Percentiles rank a stretch among this genome's conserved stretches.
phyloP scores from a whole-genome alignment of 257 asterid species.

The Solanum pennellii region DNA sequence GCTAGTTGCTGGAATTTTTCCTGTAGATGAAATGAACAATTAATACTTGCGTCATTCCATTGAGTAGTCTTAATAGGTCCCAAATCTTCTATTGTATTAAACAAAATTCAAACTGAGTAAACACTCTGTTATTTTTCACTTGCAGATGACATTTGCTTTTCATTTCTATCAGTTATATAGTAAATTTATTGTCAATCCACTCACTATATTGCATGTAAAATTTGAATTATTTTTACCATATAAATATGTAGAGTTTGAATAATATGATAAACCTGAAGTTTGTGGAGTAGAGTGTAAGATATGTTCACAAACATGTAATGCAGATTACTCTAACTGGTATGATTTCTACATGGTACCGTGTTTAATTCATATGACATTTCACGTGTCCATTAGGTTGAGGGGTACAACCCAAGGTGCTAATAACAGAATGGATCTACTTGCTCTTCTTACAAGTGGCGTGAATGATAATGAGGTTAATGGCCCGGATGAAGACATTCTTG shows the following conservation, averaged over 20 bases:
- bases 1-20: not conserved
- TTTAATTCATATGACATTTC: not conserved
- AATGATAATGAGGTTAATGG: conserved; percentile 52
- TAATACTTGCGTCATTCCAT: not conserved
- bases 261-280: not conserved
- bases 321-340: not conserved
- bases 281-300: not conserved
- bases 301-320: not conserved
- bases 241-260: not conserved
- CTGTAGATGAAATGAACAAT: not conserved
- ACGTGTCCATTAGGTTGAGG: conserved; percentile 47
- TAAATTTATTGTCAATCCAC: not conserved
- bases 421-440: conserved; percentile 74
- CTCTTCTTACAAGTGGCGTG: conserved; percentile 83
- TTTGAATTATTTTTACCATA: not conserved
- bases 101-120: not conserved
- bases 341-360: not conserved
- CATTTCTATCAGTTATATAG: not conserved
- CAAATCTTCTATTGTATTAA: not conserved
- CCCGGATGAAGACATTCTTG: conserved; percentile 70
- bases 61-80: not conserved
- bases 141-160: not conserved
- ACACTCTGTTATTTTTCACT: not conserved
- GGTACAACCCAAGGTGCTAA: conserved; percentile 81
- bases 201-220: not conserved